Evolutionary conservation across 2,329 filamentous ascomycete genomes (phyloP).

Genomic region (Hymenoscyphus infarciens): DNA sequence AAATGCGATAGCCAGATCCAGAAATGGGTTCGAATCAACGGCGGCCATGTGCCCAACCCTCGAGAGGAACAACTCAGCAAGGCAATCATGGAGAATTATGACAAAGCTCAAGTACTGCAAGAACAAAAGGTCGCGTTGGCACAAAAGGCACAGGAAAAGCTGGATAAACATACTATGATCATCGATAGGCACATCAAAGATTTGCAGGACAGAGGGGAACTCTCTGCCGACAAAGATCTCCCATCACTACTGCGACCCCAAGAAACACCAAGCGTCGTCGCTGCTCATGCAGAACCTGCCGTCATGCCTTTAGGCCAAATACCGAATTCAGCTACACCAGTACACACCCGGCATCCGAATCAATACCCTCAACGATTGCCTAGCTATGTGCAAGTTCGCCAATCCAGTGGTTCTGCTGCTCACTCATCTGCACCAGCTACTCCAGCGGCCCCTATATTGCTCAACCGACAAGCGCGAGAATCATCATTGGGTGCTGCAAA

Average conservation of each 20-base stretch:
- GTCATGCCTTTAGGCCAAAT: constrained; percentile 27
- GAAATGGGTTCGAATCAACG: constrained; percentile 75
- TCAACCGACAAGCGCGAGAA: constrained; percentile 55
- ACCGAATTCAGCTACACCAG: constrained; percentile 24
- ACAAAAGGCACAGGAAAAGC: constrained; percentile 56
- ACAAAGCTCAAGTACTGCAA: constrained; percentile 65
- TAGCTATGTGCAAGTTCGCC: constrained; percentile 26
- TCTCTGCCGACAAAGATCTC: constrained; percentile 50
- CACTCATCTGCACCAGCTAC: constrained; percentile 54
- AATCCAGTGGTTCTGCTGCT: constrained; percentile 19
- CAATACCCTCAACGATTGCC: constrained; percentile 28
- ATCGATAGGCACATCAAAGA: constrained; percentile 62
- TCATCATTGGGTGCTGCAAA: constrained; percentile 56
- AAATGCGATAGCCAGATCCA: constrained; percentile 73
- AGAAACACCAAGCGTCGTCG: constrained; percentile 45
- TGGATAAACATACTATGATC: constrained; percentile 60
- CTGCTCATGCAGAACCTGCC: constrained; percentile 22
- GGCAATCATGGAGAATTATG: constrained; percentile 64
- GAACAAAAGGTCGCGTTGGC: constrained; percentile 71
- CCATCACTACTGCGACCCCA: constrained; percentile 60
- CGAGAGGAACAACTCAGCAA: constrained; percentile 68
- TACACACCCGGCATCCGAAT: constrained; percentile 31
- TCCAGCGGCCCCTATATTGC: constrained; percentile 57
- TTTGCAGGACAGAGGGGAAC: constrained; percentile 57
- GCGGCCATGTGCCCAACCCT: constrained; percentile 69